Percentiles rank a stretch among this genome's conserved stretches.
phyloP scores from a whole-genome alignment of 768 basidiomycete genomes.

The Boletellus ananiceps region DNA sequence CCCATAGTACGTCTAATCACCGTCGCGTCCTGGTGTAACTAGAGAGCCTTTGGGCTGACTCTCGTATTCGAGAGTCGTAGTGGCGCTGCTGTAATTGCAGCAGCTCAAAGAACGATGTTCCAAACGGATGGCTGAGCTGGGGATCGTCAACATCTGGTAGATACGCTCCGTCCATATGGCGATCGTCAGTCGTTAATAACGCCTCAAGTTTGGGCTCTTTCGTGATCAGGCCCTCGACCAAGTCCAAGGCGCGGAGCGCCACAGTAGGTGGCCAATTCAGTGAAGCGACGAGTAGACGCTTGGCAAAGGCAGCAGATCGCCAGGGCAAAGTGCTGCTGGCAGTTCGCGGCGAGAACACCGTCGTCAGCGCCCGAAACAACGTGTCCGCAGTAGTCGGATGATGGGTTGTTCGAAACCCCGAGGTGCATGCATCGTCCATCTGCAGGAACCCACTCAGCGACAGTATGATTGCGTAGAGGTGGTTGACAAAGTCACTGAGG shows the following conservation, averaged over 20 bases:
- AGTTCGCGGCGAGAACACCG: slow-evolving; percentile 75
- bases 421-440: slow-evolving; percentile 49
- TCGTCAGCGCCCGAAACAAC: slow-evolving; percentile 79
- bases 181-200: slow-evolving; percentile 82
- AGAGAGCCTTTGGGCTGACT: slow-evolving; percentile 57
- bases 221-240: slow-evolving; percentile 66
- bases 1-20: slow-evolving; percentile 25
- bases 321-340: slow-evolving; percentile 55
- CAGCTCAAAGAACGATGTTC: slow-evolving; percentile 84
- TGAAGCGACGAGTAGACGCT: slow-evolving; percentile 79
- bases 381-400: slow-evolving; percentile 53
- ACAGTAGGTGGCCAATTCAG: slow-evolving; percentile 74
- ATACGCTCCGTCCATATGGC: slow-evolving; percentile 80
- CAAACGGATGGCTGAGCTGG: slow-evolving; percentile 75
- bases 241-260: slow-evolving; percentile 65
- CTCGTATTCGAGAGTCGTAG: slow-evolving; percentile 63
- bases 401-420: slow-evolving; percentile 26
- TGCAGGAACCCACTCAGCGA: slow-evolving; percentile 64
- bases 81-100: slow-evolving; percentile 56
- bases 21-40: slow-evolving; percentile 38
- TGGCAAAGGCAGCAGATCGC: slow-evolving; percentile 88
- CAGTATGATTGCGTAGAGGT: slow-evolving; percentile 78
- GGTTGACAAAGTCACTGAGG: slow-evolving; percentile 80
- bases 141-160: slow-evolving; percentile 86
- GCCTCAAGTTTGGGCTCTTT: slow-evolving; percentile 80